Evolutionary conservation across 345 rosid genomes (phyloP), one percentile per base, ranked within the genome.

Genomic region (Angophora floribunda): DNA sequence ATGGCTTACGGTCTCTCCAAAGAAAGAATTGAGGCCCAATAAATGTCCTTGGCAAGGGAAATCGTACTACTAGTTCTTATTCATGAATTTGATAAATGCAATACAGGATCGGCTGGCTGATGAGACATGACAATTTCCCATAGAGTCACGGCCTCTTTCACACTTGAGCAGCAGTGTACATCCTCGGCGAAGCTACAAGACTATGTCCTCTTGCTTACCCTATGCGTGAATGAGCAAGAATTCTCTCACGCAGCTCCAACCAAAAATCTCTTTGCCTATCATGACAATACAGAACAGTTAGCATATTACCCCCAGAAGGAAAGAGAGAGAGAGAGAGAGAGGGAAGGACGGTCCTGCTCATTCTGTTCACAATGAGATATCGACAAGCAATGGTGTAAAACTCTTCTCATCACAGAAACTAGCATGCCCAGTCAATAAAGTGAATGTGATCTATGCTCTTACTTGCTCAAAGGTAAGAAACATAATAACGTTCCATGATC

Each of bases 381-480:
- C 0, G 0, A 75, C 49, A 41, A 36, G 24, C 82, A 9, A 9
- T 0, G 15, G 32, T 12, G 8, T 61, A 26, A 61, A 61, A 19
- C 28, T 19, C 7, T 41, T 75, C 36, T 41, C 19, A 41, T 75
- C 12, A 9, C 24, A 75, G 82, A 19, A 41, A 75, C 32, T 45
- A 0, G 19, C 49, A 10, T 9, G 28, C 49, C 49, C 49, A 10
- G 24, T 75, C 15, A 28, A 4, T 22, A 65, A 49, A 28, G 16
- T 15, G 52, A 28, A 85, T 17, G 32, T 6, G 90, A 52, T 55
- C 57, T 78, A 89, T 13, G 55, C 89, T 87, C 93, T 93, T 94
- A 98, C 99, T 92, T 97, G 98, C 92, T 97, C 99, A 61, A 97
- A 94, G 52, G 96, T 97, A 89, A 98, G 95, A 93, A 98, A 98